phyloP scores from a whole-genome alignment of 148 eudicot species.

The Nepenthes mirabilis region DNA sequence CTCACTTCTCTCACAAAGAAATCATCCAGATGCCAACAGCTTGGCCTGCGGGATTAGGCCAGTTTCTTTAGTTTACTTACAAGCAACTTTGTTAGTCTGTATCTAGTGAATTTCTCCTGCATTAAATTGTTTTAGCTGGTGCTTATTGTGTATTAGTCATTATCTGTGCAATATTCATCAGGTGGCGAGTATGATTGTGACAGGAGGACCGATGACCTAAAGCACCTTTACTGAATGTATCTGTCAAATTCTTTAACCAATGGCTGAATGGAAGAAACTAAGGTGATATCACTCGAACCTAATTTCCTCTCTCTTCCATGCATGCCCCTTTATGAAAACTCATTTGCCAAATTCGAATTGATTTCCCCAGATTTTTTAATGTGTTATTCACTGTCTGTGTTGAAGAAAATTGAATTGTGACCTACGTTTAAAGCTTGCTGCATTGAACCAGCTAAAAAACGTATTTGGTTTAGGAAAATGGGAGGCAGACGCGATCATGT shows the following conservation, averaged over 20 bases:
- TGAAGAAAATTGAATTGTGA: background rate
- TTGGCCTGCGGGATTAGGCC: conserved; percentile 85
- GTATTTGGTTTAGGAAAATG: conserved; percentile 89
- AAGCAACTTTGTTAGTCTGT: background rate
- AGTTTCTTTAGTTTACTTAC: conserved; percentile 33
- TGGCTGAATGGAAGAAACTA: conserved; percentile 73
- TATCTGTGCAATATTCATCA: conserved; percentile 10
- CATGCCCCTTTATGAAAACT: background rate
- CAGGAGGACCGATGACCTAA: conserved; percentile 66
- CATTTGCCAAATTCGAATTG: background rate
- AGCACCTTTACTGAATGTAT: conserved; percentile 80
- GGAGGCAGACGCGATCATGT: conserved; percentile 62
- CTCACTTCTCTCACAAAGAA: conserved; percentile 45
- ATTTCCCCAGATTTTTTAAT: background rate
- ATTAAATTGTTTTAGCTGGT: conserved; percentile 1
- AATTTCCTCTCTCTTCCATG: background rate
- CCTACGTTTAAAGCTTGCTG: conserved; percentile 48
- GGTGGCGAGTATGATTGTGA: conserved; percentile 84
- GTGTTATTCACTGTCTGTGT: conserved; percentile 3
- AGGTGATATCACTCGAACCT: conserved; percentile 27
- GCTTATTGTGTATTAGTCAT: conserved; percentile 7
- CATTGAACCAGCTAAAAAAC: conserved; percentile 75
- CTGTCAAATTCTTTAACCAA: conserved; percentile 58
- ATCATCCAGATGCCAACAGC: conserved; percentile 63
- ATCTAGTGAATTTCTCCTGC: conserved; percentile 4